Evolutionary conservation across 768 basidiomycete genomes (phyloP).

Genomic region (Tylopilus rubrobrunneus): DNA sequence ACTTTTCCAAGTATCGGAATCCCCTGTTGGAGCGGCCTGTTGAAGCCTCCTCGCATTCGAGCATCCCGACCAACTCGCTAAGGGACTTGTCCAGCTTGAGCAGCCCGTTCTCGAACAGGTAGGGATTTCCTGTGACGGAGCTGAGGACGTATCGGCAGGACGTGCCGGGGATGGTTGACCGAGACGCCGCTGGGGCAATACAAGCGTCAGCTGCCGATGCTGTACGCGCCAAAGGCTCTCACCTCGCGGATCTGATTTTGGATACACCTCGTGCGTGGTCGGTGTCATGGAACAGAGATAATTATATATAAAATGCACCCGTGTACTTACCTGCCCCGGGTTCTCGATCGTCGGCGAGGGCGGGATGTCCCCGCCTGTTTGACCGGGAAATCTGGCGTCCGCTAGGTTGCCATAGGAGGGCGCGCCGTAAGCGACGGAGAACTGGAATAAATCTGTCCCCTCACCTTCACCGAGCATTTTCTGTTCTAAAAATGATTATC

Average conservation of each 20-base stretch:
- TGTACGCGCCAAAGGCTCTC: not conserved
- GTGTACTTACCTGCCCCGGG: constrained; percentile 37
- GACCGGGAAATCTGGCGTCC: constrained; percentile 25
- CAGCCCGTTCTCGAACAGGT: constrained; percentile 40
- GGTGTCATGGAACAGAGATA: not conserved
- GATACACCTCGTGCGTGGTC: constrained; percentile 39
- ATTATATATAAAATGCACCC: not conserved
- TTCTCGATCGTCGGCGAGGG: constrained; percentile 38
- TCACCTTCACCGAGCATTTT: constrained; percentile 28
- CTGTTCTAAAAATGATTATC: too few species aligned
- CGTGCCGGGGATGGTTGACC: constrained; percentile 18
- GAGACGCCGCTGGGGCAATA: constrained; percentile 20
- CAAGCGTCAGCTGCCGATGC: not conserved
- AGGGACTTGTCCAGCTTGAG: constrained; percentile 42
- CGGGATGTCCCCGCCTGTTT: constrained; percentile 16
- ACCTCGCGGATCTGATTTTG: constrained; percentile 43
- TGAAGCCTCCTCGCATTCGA: constrained; percentile 39
- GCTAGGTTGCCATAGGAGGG: not conserved
- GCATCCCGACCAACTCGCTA: constrained; percentile 35
- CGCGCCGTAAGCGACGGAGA: not conserved
- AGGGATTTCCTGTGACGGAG: constrained; percentile 43
- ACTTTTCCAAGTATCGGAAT: constrained; percentile 36
- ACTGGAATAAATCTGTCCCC: not conserved
- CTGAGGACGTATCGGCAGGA: constrained; percentile 17
- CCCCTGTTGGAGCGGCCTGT: constrained; percentile 33